Base-by-base conservation (phyloP, 805 yeast species). In the Zygosaccharomyces siamensis region DNA sequence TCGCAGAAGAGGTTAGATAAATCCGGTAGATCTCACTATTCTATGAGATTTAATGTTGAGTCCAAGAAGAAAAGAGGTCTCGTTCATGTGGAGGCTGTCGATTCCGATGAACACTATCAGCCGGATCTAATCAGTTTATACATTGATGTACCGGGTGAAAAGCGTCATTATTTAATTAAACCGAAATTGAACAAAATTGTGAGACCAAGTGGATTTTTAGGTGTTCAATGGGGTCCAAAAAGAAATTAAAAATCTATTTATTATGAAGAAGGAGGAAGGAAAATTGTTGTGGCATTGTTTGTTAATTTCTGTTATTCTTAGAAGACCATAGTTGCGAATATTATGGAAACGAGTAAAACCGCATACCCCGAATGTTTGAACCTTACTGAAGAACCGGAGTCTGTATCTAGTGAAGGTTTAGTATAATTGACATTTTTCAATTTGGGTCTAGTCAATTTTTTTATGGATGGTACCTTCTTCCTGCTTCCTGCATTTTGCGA, bases 1-100 rank as follows among this genome's bases (percentile, higher is more conserved):
- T 80, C 93, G 11, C 69, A 76, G 21, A 58, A 54, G 24, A 74
- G 83, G 51, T 69, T 79, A 48, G 95, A 85, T 45, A 77, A 79
- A 52, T 83, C 84, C 50, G 95, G 96, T 1, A 79, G 81, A 57
- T 93, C 86, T 56, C 95, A 86, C 57, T 74, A 86, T 58, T 73
- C 81, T 50, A 85, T 90, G 93, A 81, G 84, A 63, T 89, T 89
- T 68, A 89, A 85, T 60, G 92, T 90, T 37, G 90, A 87, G 63
- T 82, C 95, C 37, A 77, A 76, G 28, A 64, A 72, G 20, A 78
- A 72, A 47, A 77, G 77, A 51, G 97, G 88, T 8, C 72, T 82
- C 12, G 95, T 86, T 2, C 81, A 83, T 50, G 74, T 89, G 57
- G 97, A 90, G 67, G 92, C 93, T 46, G 73, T 86, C 37, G 89